Percentiles rank a stretch among this genome's conserved stretches.
Conservation (phyloP, 1,139 yeast genomes). For the Dujonia santamariae region DNA sequence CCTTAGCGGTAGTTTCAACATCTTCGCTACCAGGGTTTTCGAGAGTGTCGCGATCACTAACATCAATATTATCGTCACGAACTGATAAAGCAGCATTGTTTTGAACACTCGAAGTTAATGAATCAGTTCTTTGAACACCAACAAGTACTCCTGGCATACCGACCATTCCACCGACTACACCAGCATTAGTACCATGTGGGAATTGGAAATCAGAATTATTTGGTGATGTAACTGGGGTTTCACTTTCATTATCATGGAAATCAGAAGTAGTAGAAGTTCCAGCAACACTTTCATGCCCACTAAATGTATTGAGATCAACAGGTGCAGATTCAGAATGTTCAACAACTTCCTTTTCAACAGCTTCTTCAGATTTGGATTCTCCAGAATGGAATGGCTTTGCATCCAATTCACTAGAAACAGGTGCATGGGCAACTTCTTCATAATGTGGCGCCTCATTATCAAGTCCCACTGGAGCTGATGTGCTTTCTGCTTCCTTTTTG, state of each 20-base stretch:
- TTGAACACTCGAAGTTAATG: slow-evolving; percentile 86
- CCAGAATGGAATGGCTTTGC: no score
- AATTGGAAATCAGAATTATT: slow-evolving; percentile 51
- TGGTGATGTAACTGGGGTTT: slow-evolving; percentile 59
- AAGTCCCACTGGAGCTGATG: no score
- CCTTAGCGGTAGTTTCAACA: background rate
- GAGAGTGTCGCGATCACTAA: slow-evolving; percentile 60
- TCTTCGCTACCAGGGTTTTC: slow-evolving; percentile 11
- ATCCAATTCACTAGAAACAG: no score
- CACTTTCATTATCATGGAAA: slow-evolving; percentile 32
- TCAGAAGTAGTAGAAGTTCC: slow-evolving; percentile 38
- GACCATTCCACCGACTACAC: slow-evolving; percentile 40
- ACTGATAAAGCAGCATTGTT: slow-evolving; percentile 90
- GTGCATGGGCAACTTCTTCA: no score
- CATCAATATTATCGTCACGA: slow-evolving; percentile 64
- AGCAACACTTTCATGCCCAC: slow-evolving; percentile 20
- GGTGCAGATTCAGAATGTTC: no score
- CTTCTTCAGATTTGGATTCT: no score
- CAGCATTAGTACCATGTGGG: slow-evolving; percentile 42
- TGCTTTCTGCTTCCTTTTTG: background rate
- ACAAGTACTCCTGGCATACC: slow-evolving; percentile 49
- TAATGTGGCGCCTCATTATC: no score
- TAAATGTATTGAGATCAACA: no score
- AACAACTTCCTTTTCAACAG: no score
- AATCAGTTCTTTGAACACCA: slow-evolving; percentile 61